phyloP scores from a whole-genome alignment of 495 filamentous ascomycete genomes.

The Thermothielavioides terrestris region DNA sequence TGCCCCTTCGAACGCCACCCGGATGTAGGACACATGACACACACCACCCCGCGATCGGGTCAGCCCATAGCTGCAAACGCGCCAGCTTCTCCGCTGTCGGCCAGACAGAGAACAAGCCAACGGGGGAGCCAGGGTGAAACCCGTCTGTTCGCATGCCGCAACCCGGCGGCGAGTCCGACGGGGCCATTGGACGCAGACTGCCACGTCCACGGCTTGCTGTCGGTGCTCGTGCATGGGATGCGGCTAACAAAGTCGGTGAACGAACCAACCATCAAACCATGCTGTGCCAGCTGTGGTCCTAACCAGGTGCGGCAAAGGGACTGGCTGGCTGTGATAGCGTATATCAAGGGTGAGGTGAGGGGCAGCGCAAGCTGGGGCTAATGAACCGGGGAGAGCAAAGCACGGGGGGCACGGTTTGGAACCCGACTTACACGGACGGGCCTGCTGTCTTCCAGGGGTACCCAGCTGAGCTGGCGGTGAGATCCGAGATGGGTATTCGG shows the following conservation, averaged over 20 bases:
- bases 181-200: slow-evolving; percentile 5
- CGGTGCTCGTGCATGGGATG: slow-evolving; percentile 4
- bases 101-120: background rate
- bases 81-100: background rate
- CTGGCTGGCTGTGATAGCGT: background rate
- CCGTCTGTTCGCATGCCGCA: background rate
- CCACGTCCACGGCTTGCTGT: background rate
- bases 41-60: background rate
- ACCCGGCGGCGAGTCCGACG: background rate
- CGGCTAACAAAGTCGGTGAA: slow-evolving; percentile 14
- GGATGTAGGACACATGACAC: background rate
- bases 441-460: background rate
- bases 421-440: background rate
- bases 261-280: slow-evolving; percentile 8
- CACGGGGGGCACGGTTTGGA: background rate
- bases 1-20: background rate
- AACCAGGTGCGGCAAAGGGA: background rate
- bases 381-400: background rate
- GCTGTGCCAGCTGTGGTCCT: background rate
- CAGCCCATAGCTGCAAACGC: background rate
- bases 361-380: background rate
- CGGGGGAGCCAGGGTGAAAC: background rate
- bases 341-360: no score
- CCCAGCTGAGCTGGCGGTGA: background rate
- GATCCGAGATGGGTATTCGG: background rate